Conservation (phyloP, 768 basidiomycete species). For the Tephrocybe sp. region DNA sequence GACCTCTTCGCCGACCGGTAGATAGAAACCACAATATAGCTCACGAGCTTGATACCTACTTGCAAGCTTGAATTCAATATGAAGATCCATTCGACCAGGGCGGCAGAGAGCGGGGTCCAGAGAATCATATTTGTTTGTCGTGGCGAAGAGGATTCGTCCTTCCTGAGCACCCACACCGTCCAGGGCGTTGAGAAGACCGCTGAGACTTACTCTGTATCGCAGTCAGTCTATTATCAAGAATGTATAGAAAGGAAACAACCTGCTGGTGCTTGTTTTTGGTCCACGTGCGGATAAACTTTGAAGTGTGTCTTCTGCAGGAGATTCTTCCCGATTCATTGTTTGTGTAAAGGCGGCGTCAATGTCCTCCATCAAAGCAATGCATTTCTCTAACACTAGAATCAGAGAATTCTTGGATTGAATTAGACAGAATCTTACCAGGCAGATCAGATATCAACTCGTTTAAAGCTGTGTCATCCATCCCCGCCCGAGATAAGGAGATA, state of each 20-base stretch:
- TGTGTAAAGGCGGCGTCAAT: slow-evolving; percentile 75
- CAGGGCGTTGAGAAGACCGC: slow-evolving; percentile 76
- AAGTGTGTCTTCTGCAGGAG: not conserved
- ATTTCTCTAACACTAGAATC: slow-evolving; percentile 38
- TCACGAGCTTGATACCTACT: slow-evolving; percentile 66
- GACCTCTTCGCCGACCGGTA: slow-evolving; percentile 36
- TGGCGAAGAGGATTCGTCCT: slow-evolving; percentile 80
- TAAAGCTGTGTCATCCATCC: slow-evolving; percentile 57
- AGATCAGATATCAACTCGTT: slow-evolving; percentile 54
- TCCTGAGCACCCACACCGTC: slow-evolving; percentile 81
- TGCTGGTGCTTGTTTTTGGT: slow-evolving; percentile 14
- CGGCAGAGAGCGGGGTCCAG: slow-evolving; percentile 77
- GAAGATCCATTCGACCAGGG: slow-evolving; percentile 80
- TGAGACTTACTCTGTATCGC: slow-evolving; percentile 54
- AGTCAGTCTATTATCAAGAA: not conserved
- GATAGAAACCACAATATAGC: slow-evolving; percentile 69
- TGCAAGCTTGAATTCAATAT: slow-evolving; percentile 76
- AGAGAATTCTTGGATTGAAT: not conserved
- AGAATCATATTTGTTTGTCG: slow-evolving; percentile 69
- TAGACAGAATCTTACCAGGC: slow-evolving; percentile 40
- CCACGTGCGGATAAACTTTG: not conserved
- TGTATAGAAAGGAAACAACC: not conserved
- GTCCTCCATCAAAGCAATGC: slow-evolving; percentile 82
- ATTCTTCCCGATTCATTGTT: slow-evolving; percentile 39
- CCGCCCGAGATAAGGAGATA: slow-evolving; percentile 55